Conservation (phyloP, 139 green algal species). For the Prasinococcaceae sp. region DNA sequence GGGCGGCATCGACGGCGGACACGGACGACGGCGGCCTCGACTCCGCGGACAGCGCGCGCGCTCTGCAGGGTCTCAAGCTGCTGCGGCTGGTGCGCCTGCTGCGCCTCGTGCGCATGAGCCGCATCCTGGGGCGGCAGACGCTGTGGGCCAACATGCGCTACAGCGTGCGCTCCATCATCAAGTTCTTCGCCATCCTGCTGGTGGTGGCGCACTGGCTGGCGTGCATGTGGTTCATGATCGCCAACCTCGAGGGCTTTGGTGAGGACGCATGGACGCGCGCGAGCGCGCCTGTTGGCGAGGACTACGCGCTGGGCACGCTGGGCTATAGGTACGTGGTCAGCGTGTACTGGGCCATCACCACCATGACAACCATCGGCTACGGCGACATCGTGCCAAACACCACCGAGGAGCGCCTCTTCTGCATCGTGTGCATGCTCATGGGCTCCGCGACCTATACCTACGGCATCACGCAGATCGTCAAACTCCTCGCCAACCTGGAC, state of each 20-base stretch:
- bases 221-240: constrained; percentile 3
- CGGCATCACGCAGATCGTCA: constrained; percentile 7
- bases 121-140: neutral
- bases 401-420: neutral
- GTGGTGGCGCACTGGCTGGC: constrained; percentile 5
- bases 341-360: constrained; percentile 3
- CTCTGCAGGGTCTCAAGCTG: neutral
- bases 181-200: constrained; percentile 1
- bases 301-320: neutral
- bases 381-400: constrained; percentile 6
- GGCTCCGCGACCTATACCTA: constrained; percentile 1
- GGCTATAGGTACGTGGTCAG: constrained; percentile 8
- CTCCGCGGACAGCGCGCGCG: neutral
- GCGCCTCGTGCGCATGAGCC: neutral
- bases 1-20: neutral
- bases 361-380: constrained; percentile 5
- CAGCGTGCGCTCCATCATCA: constrained; percentile 6
- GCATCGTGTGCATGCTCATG: constrained; percentile 1
- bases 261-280: neutral
- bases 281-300: neutral
- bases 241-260: neutral
- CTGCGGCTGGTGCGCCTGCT: constrained; percentile 6
- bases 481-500: constrained; percentile 8
- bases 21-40: neutral
- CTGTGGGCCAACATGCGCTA: neutral